Percentiles rank a stretch among this genome's conserved stretches.
Evolutionary conservation across 2,329 filamentous ascomycete species (phyloP).

Genomic region (Stachybotrys chartarum): DNA sequence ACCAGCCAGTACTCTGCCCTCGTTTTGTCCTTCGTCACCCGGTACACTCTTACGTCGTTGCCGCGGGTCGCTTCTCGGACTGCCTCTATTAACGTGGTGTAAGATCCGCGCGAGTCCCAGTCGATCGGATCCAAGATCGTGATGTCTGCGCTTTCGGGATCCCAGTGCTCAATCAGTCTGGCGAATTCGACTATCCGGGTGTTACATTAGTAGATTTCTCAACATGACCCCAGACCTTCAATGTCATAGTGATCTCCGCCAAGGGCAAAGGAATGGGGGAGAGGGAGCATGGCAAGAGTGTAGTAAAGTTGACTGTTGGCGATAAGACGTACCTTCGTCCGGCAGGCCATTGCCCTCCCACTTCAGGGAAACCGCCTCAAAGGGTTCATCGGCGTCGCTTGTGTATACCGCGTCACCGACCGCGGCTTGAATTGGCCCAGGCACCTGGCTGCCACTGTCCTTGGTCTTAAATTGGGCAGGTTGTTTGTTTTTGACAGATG

Average conservation of each 20-base stretch:
- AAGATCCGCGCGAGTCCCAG: constrained; percentile 69
- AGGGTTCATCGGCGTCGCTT: constrained; percentile 81
- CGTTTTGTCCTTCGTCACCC: constrained; percentile 54
- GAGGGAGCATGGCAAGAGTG: too few species aligned
- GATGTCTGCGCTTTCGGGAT: constrained; percentile 48
- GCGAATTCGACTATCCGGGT: constrained; percentile 57
- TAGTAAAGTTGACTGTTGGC: not conserved
- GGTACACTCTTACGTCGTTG: constrained; percentile 67
- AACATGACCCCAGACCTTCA: not conserved
- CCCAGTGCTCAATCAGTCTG: constrained; percentile 53
- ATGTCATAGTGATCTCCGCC: too few species aligned
- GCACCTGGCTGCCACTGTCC: constrained; percentile 51
- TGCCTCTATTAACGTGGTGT: constrained; percentile 61
- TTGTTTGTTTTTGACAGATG: constrained; percentile 9
- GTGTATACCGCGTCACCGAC: constrained; percentile 57
- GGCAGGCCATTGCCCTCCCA: constrained; percentile 49
- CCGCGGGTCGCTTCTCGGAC: constrained; percentile 57
- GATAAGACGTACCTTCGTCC: constrained; percentile 47
- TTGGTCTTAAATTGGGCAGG: constrained; percentile 40
- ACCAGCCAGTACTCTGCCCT: constrained; percentile 77
- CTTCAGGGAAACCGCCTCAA: constrained; percentile 65
- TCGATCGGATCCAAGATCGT: constrained; percentile 59
- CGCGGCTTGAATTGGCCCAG: constrained; percentile 45
- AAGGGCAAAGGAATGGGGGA: too few species aligned
- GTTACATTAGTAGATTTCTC: not conserved